These are phyloP conservation scores for Penicillium sp. DNA, from an alignment of 2,329 filamentous ascomycete species.

Conservation along the genomic window DNA sequence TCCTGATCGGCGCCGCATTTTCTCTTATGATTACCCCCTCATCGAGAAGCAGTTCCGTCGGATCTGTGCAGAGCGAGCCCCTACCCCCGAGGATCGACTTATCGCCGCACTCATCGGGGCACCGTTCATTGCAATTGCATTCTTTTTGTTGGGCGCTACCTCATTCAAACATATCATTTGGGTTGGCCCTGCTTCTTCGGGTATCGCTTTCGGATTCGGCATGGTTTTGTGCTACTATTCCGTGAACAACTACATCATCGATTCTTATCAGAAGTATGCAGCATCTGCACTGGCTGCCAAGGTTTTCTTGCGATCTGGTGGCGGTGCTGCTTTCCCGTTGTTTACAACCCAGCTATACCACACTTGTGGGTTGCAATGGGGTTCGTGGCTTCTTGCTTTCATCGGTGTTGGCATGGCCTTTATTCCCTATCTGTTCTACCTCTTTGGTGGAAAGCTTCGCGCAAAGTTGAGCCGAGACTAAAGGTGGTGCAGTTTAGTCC, in stretches of 20 bases:
- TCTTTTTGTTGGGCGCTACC: constrained; percentile 60
- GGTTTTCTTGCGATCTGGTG: constrained; percentile 50
- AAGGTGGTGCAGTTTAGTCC: not conserved
- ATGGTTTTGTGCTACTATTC: constrained; percentile 76
- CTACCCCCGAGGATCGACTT: constrained; percentile 67
- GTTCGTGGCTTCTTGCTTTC: constrained; percentile 62
- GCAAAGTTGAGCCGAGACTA: constrained; percentile 9
- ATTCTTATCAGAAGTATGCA: constrained; percentile 47
- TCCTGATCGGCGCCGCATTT: constrained; percentile 31
- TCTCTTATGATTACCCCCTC: constrained; percentile 28
- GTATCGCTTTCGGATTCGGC: constrained; percentile 66
- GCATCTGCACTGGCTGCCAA: constrained; percentile 44
- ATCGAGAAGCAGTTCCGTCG: constrained; percentile 73
- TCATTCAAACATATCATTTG: constrained; percentile 55
- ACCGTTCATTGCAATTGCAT: constrained; percentile 60
- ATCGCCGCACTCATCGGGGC: constrained; percentile 69
- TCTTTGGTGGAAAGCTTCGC: constrained; percentile 15
- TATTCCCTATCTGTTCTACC: constrained; percentile 20
- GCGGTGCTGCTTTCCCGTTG: constrained; percentile 66
- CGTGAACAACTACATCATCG: constrained; percentile 68
- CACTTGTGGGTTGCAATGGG: constrained; percentile 67
- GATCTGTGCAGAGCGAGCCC: constrained; percentile 55
- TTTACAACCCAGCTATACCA: constrained; percentile 74
- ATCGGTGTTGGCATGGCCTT: constrained; percentile 21
- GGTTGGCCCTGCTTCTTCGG: constrained; percentile 54